Base-by-base conservation (phyloP, 202 grass and related monocot genomes). In the Hordeum pubiflorum region DNA sequence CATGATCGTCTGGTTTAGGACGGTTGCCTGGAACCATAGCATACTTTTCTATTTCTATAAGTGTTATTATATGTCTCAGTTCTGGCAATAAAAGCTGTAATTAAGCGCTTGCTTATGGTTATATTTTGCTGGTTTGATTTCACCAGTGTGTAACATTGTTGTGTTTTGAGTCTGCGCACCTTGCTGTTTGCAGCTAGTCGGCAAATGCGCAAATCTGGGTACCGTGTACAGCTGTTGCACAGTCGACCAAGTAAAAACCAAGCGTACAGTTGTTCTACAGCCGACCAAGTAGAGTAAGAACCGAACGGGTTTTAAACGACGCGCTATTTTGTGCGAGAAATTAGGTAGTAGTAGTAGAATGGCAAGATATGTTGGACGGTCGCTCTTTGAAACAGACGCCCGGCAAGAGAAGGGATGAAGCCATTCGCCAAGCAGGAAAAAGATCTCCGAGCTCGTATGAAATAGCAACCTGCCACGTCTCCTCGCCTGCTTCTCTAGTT, bases 401-500 rank as follows among this genome's bases (percentile, higher is more conserved):
- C 63, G 2, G 34, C 48, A 24, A 59, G 48, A 26, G 85, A 73
- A 59, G 11, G 11, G 40, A 18, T 40, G 48, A 22, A 67, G 36
- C 26, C 75, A 60, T 23, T 69, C 63, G 26, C 70, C 50, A 63
- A n/a, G 6, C 4, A 9, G 33, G 43, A 12, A 83, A 83, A 90
- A 87, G 69, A 90, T 87, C 78, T 78, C 55, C 21, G 10, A 52
- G 52, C 55, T 65, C 20, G 14, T 65, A 60, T 77, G 88, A 76
- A 57, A 79, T 11, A 6, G 46, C 84, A 77, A 59, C 10, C 39
- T 73, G 80, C 84, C 88, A 90, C 80, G 84, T 90, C 27, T 84
- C 50, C 0, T 2, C 32, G 0, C 79, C 31, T 62, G 31, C 83
- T 86, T 74, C 87, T 89, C 68, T 36, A 26, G 79, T 86, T 79